Conservation (phyloP, 1,284 basidiomycete species). For the Fereydounia khargensis region DNA sequence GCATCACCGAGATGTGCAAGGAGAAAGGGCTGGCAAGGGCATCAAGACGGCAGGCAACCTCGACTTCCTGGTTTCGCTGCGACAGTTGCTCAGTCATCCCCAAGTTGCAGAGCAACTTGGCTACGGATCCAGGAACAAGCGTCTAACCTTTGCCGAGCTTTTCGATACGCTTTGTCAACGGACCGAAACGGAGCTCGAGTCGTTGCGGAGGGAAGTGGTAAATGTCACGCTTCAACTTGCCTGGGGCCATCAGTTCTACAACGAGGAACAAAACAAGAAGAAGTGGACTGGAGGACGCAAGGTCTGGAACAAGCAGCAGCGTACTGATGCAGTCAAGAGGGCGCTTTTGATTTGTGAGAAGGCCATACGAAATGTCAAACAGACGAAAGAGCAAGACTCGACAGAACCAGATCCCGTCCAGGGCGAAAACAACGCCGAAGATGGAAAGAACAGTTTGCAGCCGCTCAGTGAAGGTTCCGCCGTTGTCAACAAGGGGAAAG, state of each 20-base stretch:
- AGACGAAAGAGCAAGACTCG: not conserved
- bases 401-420: not conserved
- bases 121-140: constrained; percentile 20
- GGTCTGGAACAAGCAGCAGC: no score
- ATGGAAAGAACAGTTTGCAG: no score
- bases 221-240: constrained; percentile 17
- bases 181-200: constrained; percentile 20
- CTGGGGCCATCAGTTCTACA: constrained; percentile 31
- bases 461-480: no score
- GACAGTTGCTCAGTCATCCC: constrained; percentile 38
- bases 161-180: constrained; percentile 18
- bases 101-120: constrained; percentile 31
- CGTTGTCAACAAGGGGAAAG: no score
- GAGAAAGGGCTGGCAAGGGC: constrained; percentile 11
- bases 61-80: constrained; percentile 25
- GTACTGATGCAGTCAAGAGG: no score
- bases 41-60: constrained; percentile 7
- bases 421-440: not conserved
- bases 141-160: constrained; percentile 29
- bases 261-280: constrained; percentile 14
- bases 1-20: constrained; percentile 12
- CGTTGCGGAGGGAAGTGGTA: constrained; percentile 19
- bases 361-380: no score
- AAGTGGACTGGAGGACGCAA: constrained; percentile 19
- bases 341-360: no score